These are phyloP conservation scores for Penicillium parvum DNA, from an alignment of 495 filamentous ascomycete species.

Conservation along the genomic window DNA sequence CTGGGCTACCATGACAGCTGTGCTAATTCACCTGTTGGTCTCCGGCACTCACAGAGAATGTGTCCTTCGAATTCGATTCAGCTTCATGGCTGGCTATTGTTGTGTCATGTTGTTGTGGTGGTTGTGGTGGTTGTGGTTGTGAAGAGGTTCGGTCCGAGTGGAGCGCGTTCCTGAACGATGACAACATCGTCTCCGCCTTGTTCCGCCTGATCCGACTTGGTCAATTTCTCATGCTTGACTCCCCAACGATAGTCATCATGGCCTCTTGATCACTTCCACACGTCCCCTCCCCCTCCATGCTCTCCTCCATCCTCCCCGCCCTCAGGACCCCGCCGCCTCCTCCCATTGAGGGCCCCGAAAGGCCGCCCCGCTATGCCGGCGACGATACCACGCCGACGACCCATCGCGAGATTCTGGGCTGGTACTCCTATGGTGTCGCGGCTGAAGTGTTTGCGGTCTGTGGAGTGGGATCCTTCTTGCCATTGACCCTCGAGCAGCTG, in stretches of 20 bases:
- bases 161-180: neutral
- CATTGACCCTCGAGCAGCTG: conserved; percentile 81
- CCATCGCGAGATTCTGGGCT: conserved; percentile 73
- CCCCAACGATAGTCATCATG: neutral
- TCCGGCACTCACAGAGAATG: no score
- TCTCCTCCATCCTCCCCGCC: conserved; percentile 19
- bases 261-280: neutral
- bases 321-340: conserved; percentile 14
- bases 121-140: no score
- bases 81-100: no score
- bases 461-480: conserved; percentile 80
- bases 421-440: conserved; percentile 88
- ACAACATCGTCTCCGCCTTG: neutral
- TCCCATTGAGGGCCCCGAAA: conserved; percentile 25
- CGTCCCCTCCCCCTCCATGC: conserved; percentile 9
- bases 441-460: conserved; percentile 92
- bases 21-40: no score
- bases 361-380: conserved; percentile 56
- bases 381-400: conserved; percentile 83
- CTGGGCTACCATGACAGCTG: no score
- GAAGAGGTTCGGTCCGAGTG: no score
- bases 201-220: conserved; percentile 18
- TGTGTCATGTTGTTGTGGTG: no score
- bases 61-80: no score
- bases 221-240: no score